phyloP scores from a whole-genome alignment of 2,329 filamentous ascomycete genomes.

The Colletotrichum endophyticum region DNA sequence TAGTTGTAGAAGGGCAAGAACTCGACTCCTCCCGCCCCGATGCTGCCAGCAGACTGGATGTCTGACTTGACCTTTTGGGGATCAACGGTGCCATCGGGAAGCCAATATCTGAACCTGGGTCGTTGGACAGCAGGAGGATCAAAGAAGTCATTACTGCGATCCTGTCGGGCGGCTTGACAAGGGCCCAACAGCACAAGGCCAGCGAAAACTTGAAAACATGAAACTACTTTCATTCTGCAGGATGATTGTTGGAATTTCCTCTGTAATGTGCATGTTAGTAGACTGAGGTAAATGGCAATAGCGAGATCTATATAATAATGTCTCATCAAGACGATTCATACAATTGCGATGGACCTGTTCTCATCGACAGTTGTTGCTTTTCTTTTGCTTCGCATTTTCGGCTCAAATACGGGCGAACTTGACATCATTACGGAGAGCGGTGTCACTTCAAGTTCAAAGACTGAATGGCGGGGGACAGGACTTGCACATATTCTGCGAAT shows the following conservation, averaged over 20 bases:
- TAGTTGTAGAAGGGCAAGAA: conserved; percentile 31
- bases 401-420: neutral
- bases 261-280: neutral
- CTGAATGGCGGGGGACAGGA: neutral
- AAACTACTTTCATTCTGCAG: neutral
- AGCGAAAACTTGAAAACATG: neutral
- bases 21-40: conserved; percentile 29
- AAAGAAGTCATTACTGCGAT: conserved; percentile 51
- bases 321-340: neutral
- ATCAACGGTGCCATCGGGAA: conserved; percentile 28
- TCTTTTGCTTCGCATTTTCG: neutral
- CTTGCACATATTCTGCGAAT: neutral
- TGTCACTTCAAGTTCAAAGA: neutral
- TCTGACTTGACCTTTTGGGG: conserved; percentile 19
- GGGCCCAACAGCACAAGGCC: neutral
- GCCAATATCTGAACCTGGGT: conserved; percentile 29
- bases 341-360: neutral
- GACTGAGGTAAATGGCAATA: neutral
- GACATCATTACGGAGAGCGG: neutral
- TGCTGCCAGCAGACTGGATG: conserved; percentile 15
- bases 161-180: neutral
- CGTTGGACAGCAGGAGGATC: conserved; percentile 31
- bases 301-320: neutral
- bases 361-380: neutral
- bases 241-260: neutral